These are phyloP conservation scores for Houttuynia cordata DNA, from an alignment of 164 flowering plant species.

Conservation along the genomic window DNA sequence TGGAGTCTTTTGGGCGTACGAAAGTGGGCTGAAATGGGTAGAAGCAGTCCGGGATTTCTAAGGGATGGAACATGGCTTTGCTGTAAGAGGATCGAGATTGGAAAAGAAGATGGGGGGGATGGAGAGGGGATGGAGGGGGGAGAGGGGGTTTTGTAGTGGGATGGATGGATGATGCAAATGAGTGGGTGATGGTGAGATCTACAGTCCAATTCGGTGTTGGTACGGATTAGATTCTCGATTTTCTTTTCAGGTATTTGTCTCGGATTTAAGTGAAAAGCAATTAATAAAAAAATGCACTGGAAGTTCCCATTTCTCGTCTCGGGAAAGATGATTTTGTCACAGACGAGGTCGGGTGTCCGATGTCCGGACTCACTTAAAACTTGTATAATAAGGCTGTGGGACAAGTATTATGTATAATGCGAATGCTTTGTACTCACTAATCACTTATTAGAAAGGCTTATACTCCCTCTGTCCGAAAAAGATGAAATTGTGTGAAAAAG, in stretches of 20 bases:
- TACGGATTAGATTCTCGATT: background rate
- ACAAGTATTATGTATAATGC: too few relatives aligned
- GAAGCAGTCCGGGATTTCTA: slow-evolving; percentile 61
- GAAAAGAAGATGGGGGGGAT: background rate
- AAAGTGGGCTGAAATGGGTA: slow-evolving; percentile 31
- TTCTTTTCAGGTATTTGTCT: background rate
- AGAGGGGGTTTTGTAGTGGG: background rate
- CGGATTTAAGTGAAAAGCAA: background rate
- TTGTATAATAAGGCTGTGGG: too few relatives aligned
- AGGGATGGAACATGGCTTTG: slow-evolving; percentile 25
- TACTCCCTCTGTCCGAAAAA: too few relatives aligned
- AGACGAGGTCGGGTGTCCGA: too few relatives aligned
- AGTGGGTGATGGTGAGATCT: background rate
- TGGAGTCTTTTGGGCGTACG: slow-evolving; percentile 39
- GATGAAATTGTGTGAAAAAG: too few relatives aligned
- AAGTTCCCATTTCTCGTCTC: too few relatives aligned
- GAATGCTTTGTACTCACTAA: too few relatives aligned
- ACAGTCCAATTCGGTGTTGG: background rate
- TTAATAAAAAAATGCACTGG: background rate
- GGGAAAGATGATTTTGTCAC: too few relatives aligned
- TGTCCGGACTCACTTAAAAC: too few relatives aligned
- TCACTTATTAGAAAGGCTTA: too few relatives aligned
- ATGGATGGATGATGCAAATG: background rate
- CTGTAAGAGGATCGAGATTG: background rate
- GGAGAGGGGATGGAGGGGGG: background rate